These are phyloP conservation scores for Alternaria conjuncta DNA, from an alignment of 2,329 filamentous ascomycete species.

Conservation along the genomic window DNA sequence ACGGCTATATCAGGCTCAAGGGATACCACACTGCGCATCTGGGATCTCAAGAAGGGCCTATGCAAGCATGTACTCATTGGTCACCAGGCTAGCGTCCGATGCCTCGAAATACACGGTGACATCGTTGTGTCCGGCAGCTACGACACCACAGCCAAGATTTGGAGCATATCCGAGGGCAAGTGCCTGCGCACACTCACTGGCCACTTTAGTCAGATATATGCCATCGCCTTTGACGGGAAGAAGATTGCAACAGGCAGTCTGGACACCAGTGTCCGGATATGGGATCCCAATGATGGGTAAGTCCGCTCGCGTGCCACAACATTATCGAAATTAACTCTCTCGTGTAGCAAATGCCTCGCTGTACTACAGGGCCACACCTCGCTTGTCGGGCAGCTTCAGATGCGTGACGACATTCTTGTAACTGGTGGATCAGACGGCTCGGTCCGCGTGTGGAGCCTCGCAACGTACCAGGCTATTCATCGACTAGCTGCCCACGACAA, in stretches of 20 bases:
- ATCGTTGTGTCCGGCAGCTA: slow-evolving; percentile 98
- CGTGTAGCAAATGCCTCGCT: slow-evolving; percentile 72
- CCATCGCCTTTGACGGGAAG: slow-evolving; percentile 94
- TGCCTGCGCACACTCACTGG: slow-evolving; percentile 89
- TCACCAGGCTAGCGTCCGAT: slow-evolving; percentile 93
- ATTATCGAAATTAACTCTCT: slow-evolving; percentile 16
- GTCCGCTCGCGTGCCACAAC: slow-evolving; percentile 44
- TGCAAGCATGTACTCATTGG: slow-evolving; percentile 93
- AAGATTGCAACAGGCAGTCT: slow-evolving; percentile 94
- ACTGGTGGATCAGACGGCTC: slow-evolving; percentile 96
- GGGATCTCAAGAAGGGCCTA: slow-evolving; percentile 87
- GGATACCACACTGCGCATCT: slow-evolving; percentile 92
- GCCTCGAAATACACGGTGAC: slow-evolving; percentile 94
- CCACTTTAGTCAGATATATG: slow-evolving; percentile 98
- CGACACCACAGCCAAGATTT: slow-evolving; percentile 94
- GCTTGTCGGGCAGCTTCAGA: slow-evolving; percentile 93
- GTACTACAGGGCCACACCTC: slow-evolving; percentile 97
- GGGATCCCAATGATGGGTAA: slow-evolving; percentile 88
- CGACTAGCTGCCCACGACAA: slow-evolving; percentile 96
- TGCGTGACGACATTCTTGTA: slow-evolving; percentile 92
- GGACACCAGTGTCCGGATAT: slow-evolving; percentile 95
- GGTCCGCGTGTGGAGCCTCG: slow-evolving; percentile 93
- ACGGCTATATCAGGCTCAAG: slow-evolving; percentile 96
- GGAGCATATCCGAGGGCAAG: slow-evolving; percentile 95
- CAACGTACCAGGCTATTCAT: slow-evolving; percentile 90